Percentiles rank a stretch among this genome's conserved stretches.
phyloP scores from a whole-genome alignment of 1,284 basidiomycete genomes.

The Earliella scabrosa region DNA sequence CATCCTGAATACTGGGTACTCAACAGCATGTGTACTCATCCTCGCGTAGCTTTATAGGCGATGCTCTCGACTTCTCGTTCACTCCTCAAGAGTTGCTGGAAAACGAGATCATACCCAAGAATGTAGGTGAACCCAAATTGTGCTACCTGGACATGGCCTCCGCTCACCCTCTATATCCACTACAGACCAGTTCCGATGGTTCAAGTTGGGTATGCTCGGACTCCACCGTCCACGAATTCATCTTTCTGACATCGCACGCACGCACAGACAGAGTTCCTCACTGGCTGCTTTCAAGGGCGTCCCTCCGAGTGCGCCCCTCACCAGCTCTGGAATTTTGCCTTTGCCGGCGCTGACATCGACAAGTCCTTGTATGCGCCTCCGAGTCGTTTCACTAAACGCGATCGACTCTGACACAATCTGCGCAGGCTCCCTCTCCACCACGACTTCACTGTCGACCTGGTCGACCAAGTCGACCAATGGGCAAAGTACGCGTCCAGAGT shows the following conservation, averaged over 20 bases:
- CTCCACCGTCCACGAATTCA: neutral
- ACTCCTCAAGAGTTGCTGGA: constrained; percentile 46
- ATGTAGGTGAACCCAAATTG: too few species aligned
- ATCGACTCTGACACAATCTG: neutral
- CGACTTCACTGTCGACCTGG: constrained; percentile 50
- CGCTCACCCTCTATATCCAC: neutral
- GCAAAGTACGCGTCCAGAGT: constrained; percentile 45
- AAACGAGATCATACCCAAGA: constrained; percentile 50
- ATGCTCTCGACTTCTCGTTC: constrained; percentile 47
- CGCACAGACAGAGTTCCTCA: constrained; percentile 52
- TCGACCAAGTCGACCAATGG: constrained; percentile 58
- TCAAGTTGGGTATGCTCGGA: constrained; percentile 56
- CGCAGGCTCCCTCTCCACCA: constrained; percentile 43
- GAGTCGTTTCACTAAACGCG: too few species aligned
- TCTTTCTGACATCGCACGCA: neutral
- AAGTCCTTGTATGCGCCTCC: constrained; percentile 40
- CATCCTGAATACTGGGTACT: neutral
- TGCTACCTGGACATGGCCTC: neutral
- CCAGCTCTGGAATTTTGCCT: constrained; percentile 62
- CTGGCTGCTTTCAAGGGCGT: constrained; percentile 51
- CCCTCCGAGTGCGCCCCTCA: constrained; percentile 47
- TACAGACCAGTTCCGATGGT: constrained; percentile 58
- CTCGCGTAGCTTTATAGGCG: constrained; percentile 52
- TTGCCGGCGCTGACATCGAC: constrained; percentile 59
- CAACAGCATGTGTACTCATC: neutral